phyloP scores from a whole-genome alignment of 495 filamentous ascomycete genomes.

The Aspergillus affinis region DNA sequence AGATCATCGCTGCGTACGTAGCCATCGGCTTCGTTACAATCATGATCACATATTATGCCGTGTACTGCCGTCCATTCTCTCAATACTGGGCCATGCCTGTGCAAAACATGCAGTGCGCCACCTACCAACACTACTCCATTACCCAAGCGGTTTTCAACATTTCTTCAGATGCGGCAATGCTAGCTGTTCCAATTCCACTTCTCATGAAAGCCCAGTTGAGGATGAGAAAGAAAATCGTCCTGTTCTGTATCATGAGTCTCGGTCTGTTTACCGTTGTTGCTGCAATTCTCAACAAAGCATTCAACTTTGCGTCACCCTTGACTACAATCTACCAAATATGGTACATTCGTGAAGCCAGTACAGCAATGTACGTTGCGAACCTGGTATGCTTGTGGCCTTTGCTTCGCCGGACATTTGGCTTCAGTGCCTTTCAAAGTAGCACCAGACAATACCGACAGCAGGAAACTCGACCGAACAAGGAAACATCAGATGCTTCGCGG shows the following conservation, averaged over 20 bases:
- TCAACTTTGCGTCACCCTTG: constrained; percentile 58
- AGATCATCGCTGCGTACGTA: constrained; percentile 54
- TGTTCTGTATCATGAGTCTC: constrained; percentile 50
- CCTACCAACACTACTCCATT: constrained; percentile 55
- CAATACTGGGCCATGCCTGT: constrained; percentile 60
- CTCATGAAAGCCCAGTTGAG: constrained; percentile 56
- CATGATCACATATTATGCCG: constrained; percentile 61
- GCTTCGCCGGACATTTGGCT: constrained; percentile 50
- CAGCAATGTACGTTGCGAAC: constrained; percentile 63
- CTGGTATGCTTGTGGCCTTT: constrained; percentile 63
- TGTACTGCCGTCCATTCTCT: constrained; percentile 62
- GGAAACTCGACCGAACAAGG: constrained; percentile 18
- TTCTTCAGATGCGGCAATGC: constrained; percentile 61
- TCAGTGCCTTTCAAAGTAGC: constrained; percentile 33
- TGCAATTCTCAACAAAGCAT: constrained; percentile 64
- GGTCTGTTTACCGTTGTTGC: constrained; percentile 65
- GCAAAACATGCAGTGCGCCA: constrained; percentile 35
- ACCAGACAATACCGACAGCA: constrained; percentile 28
- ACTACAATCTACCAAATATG: constrained; percentile 53
- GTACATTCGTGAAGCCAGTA: constrained; percentile 66
- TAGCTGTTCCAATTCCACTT: constrained; percentile 59
- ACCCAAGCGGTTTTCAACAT: constrained; percentile 67
- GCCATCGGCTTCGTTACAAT: constrained; percentile 57
- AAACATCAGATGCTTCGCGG: constrained; percentile 10
- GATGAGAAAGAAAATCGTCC: constrained; percentile 49